These are phyloP conservation scores for Panus rudis DNA, from an alignment of 768 basidiomycete species.

Conservation along the genomic window DNA sequence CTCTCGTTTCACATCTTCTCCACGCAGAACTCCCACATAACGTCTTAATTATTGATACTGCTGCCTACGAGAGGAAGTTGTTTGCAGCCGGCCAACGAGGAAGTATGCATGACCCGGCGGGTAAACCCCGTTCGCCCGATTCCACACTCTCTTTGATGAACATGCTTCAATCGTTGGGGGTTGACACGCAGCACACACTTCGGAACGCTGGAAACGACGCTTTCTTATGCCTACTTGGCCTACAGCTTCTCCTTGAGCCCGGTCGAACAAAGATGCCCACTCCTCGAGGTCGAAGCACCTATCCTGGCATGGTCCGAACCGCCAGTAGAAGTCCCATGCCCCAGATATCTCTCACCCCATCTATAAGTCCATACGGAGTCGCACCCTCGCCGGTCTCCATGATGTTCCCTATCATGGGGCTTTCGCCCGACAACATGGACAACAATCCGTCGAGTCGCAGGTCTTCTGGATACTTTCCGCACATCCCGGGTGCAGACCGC, in stretches of 20 bases:
- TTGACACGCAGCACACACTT: conserved; percentile 35
- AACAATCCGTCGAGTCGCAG: too few relatives aligned
- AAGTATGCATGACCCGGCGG: conserved; percentile 54
- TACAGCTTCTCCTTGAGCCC: conserved; percentile 66
- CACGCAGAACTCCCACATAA: conserved; percentile 65
- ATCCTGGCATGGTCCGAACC: conserved; percentile 10
- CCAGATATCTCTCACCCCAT: too few relatives aligned
- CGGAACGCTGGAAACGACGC: conserved; percentile 83
- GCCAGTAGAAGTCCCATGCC: conserved; percentile 14
- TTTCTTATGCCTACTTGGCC: conserved; percentile 55
- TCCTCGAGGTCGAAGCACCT: conserved; percentile 6
- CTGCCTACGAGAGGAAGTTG: conserved; percentile 55
- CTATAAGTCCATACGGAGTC: too few relatives aligned
- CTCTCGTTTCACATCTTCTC: conserved; percentile 3
- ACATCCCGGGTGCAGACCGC: too few relatives aligned
- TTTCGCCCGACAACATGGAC: too few relatives aligned
- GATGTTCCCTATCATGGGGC: too few relatives aligned
- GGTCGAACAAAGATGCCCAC: conserved; percentile 27
- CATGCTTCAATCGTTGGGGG: conserved; percentile 53
- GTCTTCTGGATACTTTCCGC: too few relatives aligned
- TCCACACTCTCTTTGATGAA: conserved; percentile 57
- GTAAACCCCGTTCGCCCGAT: conserved; percentile 41
- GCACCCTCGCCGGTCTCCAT: too few relatives aligned
- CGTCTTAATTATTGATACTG: conserved; percentile 59
- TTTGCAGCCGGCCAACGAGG: conserved; percentile 52